Percentiles rank a stretch among this genome's conserved stretches.
Evolutionary conservation across 495 filamentous ascomycete species (phyloP).

Genomic region (Annulohypoxylon moriforme): DNA sequence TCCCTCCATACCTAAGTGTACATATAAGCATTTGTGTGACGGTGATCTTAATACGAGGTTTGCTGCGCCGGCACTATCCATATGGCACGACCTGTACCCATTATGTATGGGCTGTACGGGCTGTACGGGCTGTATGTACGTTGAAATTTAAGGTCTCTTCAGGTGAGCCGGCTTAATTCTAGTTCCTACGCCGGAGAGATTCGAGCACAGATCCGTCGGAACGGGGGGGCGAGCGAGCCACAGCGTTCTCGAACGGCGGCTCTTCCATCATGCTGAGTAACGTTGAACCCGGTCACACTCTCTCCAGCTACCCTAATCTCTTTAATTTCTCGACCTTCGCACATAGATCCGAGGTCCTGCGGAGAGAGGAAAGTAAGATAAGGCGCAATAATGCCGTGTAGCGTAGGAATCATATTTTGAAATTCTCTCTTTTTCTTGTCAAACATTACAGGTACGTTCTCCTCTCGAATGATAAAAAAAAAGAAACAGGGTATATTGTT

Average conservation of each 20-base stretch:
- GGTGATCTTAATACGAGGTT: slow-evolving; percentile 26
- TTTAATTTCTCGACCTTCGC: not conserved
- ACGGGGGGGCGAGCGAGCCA: not conserved
- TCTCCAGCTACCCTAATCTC: not conserved
- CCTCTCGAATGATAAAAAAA: slow-evolving; percentile 21
- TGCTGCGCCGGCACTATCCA: slow-evolving; percentile 15
- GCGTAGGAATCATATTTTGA: slow-evolving; percentile 3
- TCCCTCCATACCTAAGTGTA: not conserved
- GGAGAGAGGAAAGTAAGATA: not conserved
- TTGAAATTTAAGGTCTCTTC: not conserved
- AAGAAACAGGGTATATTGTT: slow-evolving; percentile 41
- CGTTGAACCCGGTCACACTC: slow-evolving; percentile 35
- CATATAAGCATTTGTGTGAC: not conserved
- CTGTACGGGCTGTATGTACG: too few species aligned
- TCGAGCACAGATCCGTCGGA: slow-evolving; percentile 35
- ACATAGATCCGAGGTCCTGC: slow-evolving; percentile 15
- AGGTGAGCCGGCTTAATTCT: not conserved
- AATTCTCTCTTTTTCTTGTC: not conserved
- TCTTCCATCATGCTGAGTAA: slow-evolving; percentile 40
- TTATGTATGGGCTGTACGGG: not conserved
- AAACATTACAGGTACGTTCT: slow-evolving; percentile 8
- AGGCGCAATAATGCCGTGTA: slow-evolving; percentile 16
- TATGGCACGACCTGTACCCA: too few species aligned
- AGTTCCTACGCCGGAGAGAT: slow-evolving; percentile 23
- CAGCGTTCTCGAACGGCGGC: slow-evolving; percentile 25